phyloP scores from a whole-genome alignment of 2,329 filamentous ascomycete species.

The Scolecobasidium constrictum region DNA sequence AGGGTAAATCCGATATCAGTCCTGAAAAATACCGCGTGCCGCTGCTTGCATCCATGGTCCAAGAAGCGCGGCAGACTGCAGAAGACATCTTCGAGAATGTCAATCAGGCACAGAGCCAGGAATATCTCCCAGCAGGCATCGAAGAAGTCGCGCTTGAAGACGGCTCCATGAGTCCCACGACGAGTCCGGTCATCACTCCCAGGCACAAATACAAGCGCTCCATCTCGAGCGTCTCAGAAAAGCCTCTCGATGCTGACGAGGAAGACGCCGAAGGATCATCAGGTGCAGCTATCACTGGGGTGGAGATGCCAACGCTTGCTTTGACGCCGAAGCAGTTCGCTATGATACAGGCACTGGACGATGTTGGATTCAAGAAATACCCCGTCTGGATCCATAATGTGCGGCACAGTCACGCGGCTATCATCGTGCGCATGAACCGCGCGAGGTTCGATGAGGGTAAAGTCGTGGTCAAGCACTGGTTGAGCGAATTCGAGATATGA shows the following conservation, averaged over 20 bases:
- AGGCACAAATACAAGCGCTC: slow-evolving; percentile 15
- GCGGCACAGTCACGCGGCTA: slow-evolving; percentile 78
- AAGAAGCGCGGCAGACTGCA: slow-evolving; percentile 63
- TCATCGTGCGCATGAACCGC: slow-evolving; percentile 66
- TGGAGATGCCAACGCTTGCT: slow-evolving; percentile 58
- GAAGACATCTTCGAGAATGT: slow-evolving; percentile 69
- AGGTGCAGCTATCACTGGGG: background rate
- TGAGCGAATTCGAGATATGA: slow-evolving; percentile 57
- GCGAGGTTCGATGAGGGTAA: slow-evolving; percentile 63
- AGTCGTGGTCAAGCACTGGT: slow-evolving; percentile 71
- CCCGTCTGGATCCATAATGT: slow-evolving; percentile 65
- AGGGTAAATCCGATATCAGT: slow-evolving; percentile 55
- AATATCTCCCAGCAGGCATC: slow-evolving; percentile 53
- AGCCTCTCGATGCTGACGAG: background rate
- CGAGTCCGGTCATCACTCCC: slow-evolving; percentile 9
- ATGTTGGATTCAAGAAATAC: slow-evolving; percentile 47
- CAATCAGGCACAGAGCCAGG: slow-evolving; percentile 56
- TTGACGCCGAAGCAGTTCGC: slow-evolving; percentile 70
- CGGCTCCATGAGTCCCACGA: slow-evolving; percentile 16
- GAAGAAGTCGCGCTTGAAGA: slow-evolving; percentile 29
- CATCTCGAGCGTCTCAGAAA: slow-evolving; percentile 5
- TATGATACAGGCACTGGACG: slow-evolving; percentile 70
- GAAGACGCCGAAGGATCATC: background rate
- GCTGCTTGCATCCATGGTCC: slow-evolving; percentile 46
- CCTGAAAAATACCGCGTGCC: slow-evolving; percentile 65